Base-by-base conservation (phyloP, 106 monocot species). In the Phalaenopsis equestris region DNA sequence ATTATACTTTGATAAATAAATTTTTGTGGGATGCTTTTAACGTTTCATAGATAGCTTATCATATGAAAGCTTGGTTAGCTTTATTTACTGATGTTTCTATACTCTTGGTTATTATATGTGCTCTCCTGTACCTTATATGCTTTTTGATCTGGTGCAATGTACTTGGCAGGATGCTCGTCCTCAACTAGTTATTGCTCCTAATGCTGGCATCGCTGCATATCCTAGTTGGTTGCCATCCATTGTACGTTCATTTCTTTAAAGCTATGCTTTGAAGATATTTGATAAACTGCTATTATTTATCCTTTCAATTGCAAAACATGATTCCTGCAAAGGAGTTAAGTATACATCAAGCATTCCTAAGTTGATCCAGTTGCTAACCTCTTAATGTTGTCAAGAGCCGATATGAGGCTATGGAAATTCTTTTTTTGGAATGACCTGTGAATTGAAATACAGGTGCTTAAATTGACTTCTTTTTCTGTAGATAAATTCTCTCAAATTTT, bases 151-250 rank as follows among this genome's bases (percentile, higher is more conserved):
- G 38, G 70, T 74, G 17, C 8, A 6, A 19, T 30, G 30, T 79
- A 73, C 9, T 81, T 55, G 11, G 16, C 86, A 99, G 98, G 91
- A 84, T 58, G 88, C 92, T 41, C 80, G 70, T 82, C 94, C 98
- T 46, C 83, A 99, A 42, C 67, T 94, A 30, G 89, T 94, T 72
- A 41, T 99, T 80, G 94, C 91, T 79, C 89, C 91, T 37, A 99
- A 99, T 91, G 92, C 98, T 81, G 98, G 98, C 75, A 73, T 94
- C 77, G 94, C 98, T 84, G 98, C 98, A 78, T 94, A 91, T 83
- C 75, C 98, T 81, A 93, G 87, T 77, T 99, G 98, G 98, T 43
- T 83, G 42, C 94, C 94, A 36, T 93, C 98, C 72, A 86, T 99
- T 78, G 98, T 99, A 90, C 41, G 94, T 81, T 23, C 16, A 81